Evolutionary conservation across 139 green algal genomes (phyloP).

Genomic region (Picochlorum sp.): DNA sequence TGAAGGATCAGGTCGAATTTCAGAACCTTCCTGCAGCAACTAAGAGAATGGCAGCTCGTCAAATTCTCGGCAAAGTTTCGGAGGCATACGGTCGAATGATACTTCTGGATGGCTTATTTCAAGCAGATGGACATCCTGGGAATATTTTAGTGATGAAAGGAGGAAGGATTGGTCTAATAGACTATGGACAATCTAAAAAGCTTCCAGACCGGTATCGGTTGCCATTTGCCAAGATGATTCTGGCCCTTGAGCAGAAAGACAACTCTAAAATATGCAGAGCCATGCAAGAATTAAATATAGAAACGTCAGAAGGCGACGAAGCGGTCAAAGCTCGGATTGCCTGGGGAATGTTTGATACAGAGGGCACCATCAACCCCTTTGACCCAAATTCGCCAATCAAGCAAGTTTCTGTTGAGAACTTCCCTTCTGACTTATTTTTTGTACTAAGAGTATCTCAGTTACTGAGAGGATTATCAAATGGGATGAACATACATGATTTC

Average conservation of each 20-base stretch:
- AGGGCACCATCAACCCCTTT: conserved; percentile 79
- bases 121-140: conserved; percentile 55
- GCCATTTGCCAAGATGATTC: conserved; percentile 67
- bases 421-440: conserved; percentile 94
- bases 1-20: conserved; percentile 16
- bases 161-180: conserved; percentile 74
- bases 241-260: conserved; percentile 43
- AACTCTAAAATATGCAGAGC: conserved; percentile 30
- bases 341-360: conserved; percentile 92
- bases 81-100: conserved; percentile 94
- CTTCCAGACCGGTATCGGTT: conserved; percentile 51
- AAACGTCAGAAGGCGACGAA: conserved; percentile 47
- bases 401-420: conserved; percentile 65
- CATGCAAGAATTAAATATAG: conserved; percentile 53
- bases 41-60: conserved; percentile 23
- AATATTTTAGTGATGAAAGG: conserved; percentile 83
- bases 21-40: conserved; percentile 25
- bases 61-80: conserved; percentile 50
- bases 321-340: conserved; percentile 60
- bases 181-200: conserved; percentile 94
- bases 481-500: conserved; percentile 78
- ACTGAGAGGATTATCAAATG: conserved; percentile 68
- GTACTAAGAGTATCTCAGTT: conserved; percentile 83
- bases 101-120: conserved; percentile 80
- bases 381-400: conserved; percentile 75